phyloP scores from a whole-genome alignment of 2,329 filamentous ascomycete genomes.

The Cercospora sp. region DNA sequence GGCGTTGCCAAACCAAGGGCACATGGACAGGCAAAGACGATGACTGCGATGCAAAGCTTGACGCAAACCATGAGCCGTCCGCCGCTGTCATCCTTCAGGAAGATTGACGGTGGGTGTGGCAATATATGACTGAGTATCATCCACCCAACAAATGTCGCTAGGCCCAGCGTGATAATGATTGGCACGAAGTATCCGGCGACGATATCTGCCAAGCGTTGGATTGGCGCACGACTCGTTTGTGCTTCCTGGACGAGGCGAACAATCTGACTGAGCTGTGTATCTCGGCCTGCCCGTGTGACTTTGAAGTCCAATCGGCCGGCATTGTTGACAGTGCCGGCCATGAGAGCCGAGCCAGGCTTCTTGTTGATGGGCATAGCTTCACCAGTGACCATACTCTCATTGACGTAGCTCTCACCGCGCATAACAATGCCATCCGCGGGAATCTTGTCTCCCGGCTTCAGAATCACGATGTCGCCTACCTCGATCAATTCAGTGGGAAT shows the following conservation, averaged over 20 bases:
- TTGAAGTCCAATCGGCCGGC: slow-evolving; percentile 88
- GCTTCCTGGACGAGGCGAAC: slow-evolving; percentile 98
- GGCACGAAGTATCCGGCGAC: slow-evolving; percentile 95
- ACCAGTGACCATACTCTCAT: slow-evolving; percentile 98
- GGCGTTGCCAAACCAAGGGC: slow-evolving; percentile 94
- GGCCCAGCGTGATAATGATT: slow-evolving; percentile 77
- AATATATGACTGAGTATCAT: slow-evolving; percentile 91
- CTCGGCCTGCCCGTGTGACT: slow-evolving; percentile 86
- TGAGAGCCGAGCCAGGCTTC: slow-evolving; percentile 72
- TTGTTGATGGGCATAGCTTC: slow-evolving; percentile 96
- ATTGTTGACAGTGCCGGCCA: slow-evolving; percentile 94
- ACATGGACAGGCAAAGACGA: slow-evolving; percentile 96
- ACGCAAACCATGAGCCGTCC: slow-evolving; percentile 95
- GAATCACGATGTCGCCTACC: slow-evolving; percentile 87
- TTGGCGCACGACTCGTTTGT: slow-evolving; percentile 89
- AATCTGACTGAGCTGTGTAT: slow-evolving; percentile 96
- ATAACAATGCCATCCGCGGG: slow-evolving; percentile 87
- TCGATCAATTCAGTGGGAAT: slow-evolving; percentile 94
- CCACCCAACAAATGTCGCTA: slow-evolving; percentile 85
- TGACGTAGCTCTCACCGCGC: slow-evolving; percentile 86
- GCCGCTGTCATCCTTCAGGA: slow-evolving; percentile 74
- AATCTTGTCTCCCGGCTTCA: slow-evolving; percentile 94
- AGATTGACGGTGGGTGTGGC: slow-evolving; percentile 81
- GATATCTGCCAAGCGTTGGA: slow-evolving; percentile 86
- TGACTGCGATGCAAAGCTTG: slow-evolving; percentile 96